These are phyloP conservation scores for Microbotryum violaceum DNA, from an alignment of 1,284 basidiomycete genomes.

Conservation along the genomic window DNA sequence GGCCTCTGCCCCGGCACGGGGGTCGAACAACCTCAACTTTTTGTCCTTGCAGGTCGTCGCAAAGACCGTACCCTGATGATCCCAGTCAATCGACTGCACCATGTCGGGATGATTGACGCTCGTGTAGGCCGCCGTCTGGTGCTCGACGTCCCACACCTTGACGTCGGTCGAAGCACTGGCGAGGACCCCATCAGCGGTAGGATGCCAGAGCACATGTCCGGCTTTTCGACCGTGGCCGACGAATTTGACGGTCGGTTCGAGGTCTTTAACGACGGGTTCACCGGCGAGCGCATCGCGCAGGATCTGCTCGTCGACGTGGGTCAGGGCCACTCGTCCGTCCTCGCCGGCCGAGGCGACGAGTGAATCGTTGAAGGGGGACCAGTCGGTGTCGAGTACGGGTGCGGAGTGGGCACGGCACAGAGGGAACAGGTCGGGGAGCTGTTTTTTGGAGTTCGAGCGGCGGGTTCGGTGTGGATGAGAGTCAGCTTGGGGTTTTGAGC, in stretches of 20 bases:
- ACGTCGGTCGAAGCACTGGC: conserved; percentile 84
- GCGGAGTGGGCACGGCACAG: conserved; percentile 67
- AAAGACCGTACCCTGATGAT: conserved; percentile 66
- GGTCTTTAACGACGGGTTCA: conserved; percentile 76
- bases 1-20: conserved; percentile 67
- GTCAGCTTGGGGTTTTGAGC: no score
- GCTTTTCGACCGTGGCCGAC: conserved; percentile 62
- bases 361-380: conserved; percentile 88
- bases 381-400: conserved; percentile 78
- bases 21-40: conserved; percentile 86
- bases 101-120: conserved; percentile 76
- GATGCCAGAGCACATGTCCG: conserved; percentile 91
- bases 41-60: conserved; percentile 77
- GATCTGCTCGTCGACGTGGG: conserved; percentile 62
- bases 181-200: conserved; percentile 78
- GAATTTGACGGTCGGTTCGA: conserved; percentile 58
- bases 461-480: conserved; percentile 36
- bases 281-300: conserved; percentile 76
- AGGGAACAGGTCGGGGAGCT: conserved; percentile 86
- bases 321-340: conserved; percentile 86
- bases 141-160: conserved; percentile 82
- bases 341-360: conserved; percentile 85
- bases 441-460: conserved; percentile 47
- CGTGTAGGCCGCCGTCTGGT: conserved; percentile 56
- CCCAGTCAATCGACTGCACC: conserved; percentile 80